Evolutionary conservation across 805 yeast genomes (phyloP), one percentile per base, ranked within the genome.

Genomic region (Clavispora vitiphila): DNA sequence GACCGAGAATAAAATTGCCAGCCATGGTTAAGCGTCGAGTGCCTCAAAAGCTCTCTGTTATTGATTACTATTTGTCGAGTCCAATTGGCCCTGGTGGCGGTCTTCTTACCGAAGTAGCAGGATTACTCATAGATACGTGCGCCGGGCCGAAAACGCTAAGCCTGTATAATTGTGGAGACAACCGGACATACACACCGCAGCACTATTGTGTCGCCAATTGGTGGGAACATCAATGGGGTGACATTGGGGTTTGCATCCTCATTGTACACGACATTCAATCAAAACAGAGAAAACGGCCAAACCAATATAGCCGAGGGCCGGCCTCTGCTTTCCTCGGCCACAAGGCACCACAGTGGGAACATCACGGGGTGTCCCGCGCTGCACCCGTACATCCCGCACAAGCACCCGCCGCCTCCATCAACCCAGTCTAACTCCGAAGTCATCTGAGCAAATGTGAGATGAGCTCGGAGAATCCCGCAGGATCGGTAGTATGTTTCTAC

Each of bases 131-230:
- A 29, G 32, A 29, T 29, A 26, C 20, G 32, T 20, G 32, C 32
- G 14, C 32, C 32, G 32, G 32, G 32, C 32, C 32, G 32, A 16
- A 29, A 29, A 16, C 32, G 32, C 32, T 16, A 12, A n/a, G 3
- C 32, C 32, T 29, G 32, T 16, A 29, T 29, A 29, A 29, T 29
- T 29, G 32, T 29, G 32, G 32, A 29, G 32, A 29, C 32, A 5
- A 8, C 20, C 19, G 11, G 20, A 20, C 9, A 6, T 26, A 14
- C 26, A 8, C 14, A n/a, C 30, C 30, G 16, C 16, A 26, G 12
- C 15, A 2, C 9, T n/a, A n/a, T 26, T 26, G 30, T 14, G 16
- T 26, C 8, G 30, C 16, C 8, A 16, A 12, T 26, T 26, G 15
- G n/a, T n/a, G n/a, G n/a, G n/a, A n/a, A n/a, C n/a, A n/a, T n/a